Base-by-base conservation (phyloP, 805 yeast species). In the Candida insectalens region DNA sequence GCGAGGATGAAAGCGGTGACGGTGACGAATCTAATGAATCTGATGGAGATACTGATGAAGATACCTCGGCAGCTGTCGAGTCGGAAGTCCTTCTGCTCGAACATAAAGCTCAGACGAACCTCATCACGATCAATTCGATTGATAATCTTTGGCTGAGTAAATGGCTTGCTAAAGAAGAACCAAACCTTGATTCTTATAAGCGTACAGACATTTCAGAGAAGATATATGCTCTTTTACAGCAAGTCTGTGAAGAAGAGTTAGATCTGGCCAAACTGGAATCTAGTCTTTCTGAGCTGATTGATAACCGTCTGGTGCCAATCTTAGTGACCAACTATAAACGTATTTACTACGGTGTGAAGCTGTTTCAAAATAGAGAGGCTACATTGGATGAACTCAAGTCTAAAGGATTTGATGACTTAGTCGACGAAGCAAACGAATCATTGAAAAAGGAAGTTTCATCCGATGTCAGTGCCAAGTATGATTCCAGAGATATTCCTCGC, bases 131-230 rank as follows among this genome's bases (percentile, higher is more conserved):
- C 15, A 30, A 23, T 14, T 18, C n/a, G 5, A 39, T 57, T 5
- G 60, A 64, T 35, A 54, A 50, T 5, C 67, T 59, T 36, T 83
- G 75, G 69, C 53, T 83, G 2, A 72, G 72, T 33, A 60, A 73
- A 37, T 62, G 65, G 32, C 41, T 83, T 2, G 51, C 71, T 1
- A 34, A 54, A 2, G 44, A 46, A 4, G 48, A 49, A 27, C 43
- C 35, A 6, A 57, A 51, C 30, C 43, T 47, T 18, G 73, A 74
- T 67, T 40, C 62, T 49, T 48, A 48, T 34, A 50, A 43, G 28
- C 51, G 50, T 31, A 36, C 55, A 1, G 63, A 62, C 19, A 44
- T 63, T 4, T 51, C 77, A 5, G 45, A 53, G 1, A 49, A 57
- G 10, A 57, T 78, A 1, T 51, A 65, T 16, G 50, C 48, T 1